These are phyloP conservation scores for Annulohypoxylon stygium DNA, from an alignment of 495 filamentous ascomycete species.

Conservation along the genomic window DNA sequence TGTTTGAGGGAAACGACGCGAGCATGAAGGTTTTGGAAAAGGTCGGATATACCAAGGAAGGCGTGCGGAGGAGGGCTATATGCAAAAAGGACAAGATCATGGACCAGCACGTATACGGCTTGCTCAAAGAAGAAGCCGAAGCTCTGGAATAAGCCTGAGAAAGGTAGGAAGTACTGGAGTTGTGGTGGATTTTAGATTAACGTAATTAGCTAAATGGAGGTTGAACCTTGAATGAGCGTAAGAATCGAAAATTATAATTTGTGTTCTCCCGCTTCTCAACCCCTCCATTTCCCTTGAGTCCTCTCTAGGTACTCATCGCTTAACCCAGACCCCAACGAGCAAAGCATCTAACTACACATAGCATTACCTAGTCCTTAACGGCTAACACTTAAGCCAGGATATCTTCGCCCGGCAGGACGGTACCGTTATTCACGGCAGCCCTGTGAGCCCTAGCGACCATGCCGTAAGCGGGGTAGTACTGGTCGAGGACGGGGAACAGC, in stretches of 20 bases:
- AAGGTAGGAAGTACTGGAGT: neutral
- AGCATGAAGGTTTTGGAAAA: constrained; percentile 54
- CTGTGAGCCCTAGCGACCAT: constrained; percentile 61
- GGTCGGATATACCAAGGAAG: constrained; percentile 57
- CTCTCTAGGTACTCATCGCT: neutral
- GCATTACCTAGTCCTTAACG: neutral
- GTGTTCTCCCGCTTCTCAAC: neutral
- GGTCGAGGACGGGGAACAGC: constrained; percentile 75
- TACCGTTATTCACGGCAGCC: constrained; percentile 59
- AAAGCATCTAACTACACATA: neutral
- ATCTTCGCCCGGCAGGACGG: constrained; percentile 62
- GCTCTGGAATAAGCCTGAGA: neutral
- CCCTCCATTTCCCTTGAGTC: neutral
- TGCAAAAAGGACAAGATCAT: constrained; percentile 53
- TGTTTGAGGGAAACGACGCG: constrained; percentile 51
- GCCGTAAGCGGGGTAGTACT: constrained; percentile 62
- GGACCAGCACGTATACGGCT: constrained; percentile 49
- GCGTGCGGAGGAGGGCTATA: constrained; percentile 52
- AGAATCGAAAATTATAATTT: constrained; percentile 9
- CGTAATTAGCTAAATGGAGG: neutral
- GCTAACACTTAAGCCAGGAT: constrained; percentile 37
- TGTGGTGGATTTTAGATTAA: neutral
- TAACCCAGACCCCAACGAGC: neutral
- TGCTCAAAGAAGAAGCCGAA: constrained; percentile 55
- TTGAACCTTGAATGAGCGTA: neutral